Evolutionary conservation across 1,139 yeast species (phyloP).

Genomic region (Blastobotrys aristatus): DNA sequence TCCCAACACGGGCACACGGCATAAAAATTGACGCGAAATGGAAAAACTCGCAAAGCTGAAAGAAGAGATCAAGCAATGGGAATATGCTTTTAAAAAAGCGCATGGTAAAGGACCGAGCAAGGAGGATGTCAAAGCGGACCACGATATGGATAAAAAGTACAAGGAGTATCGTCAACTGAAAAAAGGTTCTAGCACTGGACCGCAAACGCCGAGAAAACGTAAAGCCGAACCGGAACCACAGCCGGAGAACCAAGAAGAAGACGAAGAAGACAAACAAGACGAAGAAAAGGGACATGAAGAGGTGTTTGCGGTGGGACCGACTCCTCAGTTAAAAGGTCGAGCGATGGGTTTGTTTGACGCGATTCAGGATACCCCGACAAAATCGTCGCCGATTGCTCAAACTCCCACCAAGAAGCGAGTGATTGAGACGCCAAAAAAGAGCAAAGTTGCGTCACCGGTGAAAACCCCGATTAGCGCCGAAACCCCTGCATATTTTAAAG

Average conservation of each 20-base stretch:
- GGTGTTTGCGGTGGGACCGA: conserved; percentile 55
- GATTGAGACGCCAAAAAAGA: conserved; percentile 10
- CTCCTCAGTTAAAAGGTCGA: conserved; percentile 69
- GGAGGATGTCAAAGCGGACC: conserved; percentile 48
- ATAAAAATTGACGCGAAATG: not conserved
- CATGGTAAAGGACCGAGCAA: conserved; percentile 50
- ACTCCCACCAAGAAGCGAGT: conserved; percentile 2
- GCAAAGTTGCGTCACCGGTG: not conserved
- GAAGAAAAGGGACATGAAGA: not conserved
- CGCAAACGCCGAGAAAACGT: not conserved
- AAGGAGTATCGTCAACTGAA: conserved; percentile 27
- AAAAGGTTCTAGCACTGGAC: not conserved
- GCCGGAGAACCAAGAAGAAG: not conserved
- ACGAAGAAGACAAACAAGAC: conserved; percentile 8
- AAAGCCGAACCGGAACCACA: not conserved
- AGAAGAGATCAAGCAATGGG: conserved; percentile 60
- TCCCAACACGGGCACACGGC: not conserved
- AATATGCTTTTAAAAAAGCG: conserved; percentile 42
- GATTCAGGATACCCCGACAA: not conserved
- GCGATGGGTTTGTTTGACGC: conserved; percentile 60
- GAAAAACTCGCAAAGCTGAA: conserved; percentile 15
- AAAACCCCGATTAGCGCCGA: not conserved
- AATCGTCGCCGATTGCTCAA: not conserved
- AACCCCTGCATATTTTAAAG: conserved; percentile 6
- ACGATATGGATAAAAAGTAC: conserved; percentile 38